Percentiles rank a stretch among this genome's conserved stretches.
phyloP scores from a whole-genome alignment of 306 rosid genomes.

The Cicer chorassanicum region DNA sequence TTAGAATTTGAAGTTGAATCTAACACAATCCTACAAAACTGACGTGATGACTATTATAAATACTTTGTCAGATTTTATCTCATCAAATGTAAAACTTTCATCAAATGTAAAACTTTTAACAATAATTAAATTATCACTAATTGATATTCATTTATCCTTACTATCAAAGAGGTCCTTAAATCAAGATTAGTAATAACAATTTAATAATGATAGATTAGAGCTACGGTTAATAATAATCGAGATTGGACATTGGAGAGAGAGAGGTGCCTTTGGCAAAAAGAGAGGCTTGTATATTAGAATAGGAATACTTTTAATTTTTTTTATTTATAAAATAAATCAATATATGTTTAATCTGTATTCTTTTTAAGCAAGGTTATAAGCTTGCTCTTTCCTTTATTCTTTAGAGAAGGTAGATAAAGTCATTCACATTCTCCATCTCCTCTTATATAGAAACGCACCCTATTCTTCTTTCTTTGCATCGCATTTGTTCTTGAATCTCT shows the following conservation, averaged over 20 bases:
- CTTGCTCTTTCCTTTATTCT: conserved; percentile 51
- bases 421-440: conserved; percentile 47
- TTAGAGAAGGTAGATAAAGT: conserved; percentile 61
- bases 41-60: too few relatives aligned
- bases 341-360: conserved; percentile 3
- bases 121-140: too few relatives aligned
- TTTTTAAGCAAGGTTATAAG: conserved; percentile 49
- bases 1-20: too few relatives aligned
- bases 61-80: too few relatives aligned
- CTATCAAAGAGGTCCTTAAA: too few relatives aligned
- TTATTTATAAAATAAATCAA: neutral
- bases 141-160: too few relatives aligned
- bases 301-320: conserved; percentile 48
- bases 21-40: too few relatives aligned
- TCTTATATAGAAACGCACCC: conserved; percentile 81
- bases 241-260: conserved; percentile 34
- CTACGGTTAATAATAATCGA: conserved; percentile 5
- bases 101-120: too few relatives aligned
- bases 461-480: conserved; percentile 81
- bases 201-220: too few relatives aligned
- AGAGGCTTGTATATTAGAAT: conserved; percentile 54
- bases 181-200: too few relatives aligned
- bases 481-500: conserved; percentile 96
- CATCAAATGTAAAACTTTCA: too few relatives aligned
- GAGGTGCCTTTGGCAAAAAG: conserved; percentile 59